Evolutionary conservation across 108 stramenopile genomes (phyloP), one percentile per base, ranked within the genome.

Genomic region (Cyclotella choctawhatcheeana): DNA sequence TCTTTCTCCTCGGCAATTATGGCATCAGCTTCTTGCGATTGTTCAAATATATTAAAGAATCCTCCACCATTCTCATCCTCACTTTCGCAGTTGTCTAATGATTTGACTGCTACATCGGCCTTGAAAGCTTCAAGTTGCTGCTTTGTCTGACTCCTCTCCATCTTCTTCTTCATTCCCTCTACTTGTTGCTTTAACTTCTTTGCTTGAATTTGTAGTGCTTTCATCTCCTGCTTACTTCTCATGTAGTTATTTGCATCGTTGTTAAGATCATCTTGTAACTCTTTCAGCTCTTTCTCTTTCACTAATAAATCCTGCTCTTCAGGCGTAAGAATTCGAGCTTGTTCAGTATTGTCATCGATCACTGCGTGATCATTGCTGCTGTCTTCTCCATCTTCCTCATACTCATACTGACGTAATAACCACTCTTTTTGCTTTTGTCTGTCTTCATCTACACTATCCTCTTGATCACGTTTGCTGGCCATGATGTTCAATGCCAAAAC

Each of bases 201-300:
- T 13, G 80, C 47, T n/a, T 73, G 33, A 33, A 64, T 77, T 35
- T 84, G 64, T 58, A 92, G 58, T 21, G 82, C 60, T 56, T 88
- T 84, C 34, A 86, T 85, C 61, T 92, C 91, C 10, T 81, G 65
- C 44, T 90, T 89, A 43, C 83, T 87, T 26, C 87, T 50, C 88
- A 92, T 90, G 55, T 92, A 94, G 69, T 85, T 87, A 51, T 85
- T 80, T 0, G 89, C 89, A 53, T 92, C 90, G 58, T 90, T 83
- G 47, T 73, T 73, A 0, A 90, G 32, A 47, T 88, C 84, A 0
- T 67, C 71, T 56, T 84, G 84, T n/a, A 83, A 32, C 34, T 71
- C 77, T 29, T 74, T 44, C 2, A 89, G 65, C 53, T 88, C 25
- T 16, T 51, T 31, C 54, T 85, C 72, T 53, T 51, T 24, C 17